Base-by-base conservation (phyloP, 768 basidiomycete species). In the Suillus sp. region DNA sequence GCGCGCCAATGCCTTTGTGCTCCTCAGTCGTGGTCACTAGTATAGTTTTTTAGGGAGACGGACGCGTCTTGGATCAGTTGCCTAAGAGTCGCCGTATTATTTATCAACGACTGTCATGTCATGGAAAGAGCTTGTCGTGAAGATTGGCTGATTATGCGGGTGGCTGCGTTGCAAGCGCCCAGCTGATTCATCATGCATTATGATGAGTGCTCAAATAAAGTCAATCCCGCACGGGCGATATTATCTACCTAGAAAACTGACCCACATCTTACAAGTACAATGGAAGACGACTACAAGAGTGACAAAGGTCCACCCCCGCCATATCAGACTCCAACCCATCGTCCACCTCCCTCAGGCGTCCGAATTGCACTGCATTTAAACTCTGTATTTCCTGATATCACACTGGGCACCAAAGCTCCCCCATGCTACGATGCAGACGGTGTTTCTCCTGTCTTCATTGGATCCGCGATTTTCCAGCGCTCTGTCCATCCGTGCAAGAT, bases 401-500 rank as follows among this genome's bases (percentile, higher is more conserved):
- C 75, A 2, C 75, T n/a, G n/a, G n/a, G 82, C 62, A 73, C 81
- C 40, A 86, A 85, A 22, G 75, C 64, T 1, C 83, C 90, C 0
- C 81, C 85, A 1, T 84, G 82, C 68, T 68, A 74, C 42, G 91
- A 94, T 69, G 72, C 78, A 1, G 85, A 89, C 68, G 84, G 85
- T 1, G 64, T 67, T 30, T 81, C 83, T 2, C 87, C 88, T 6
- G 71, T 93, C 64, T 95, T 81, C 76, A 67, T 95, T 37, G 92
- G 91, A 16, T 90, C 89, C 5, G 92, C 91, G 13, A 76, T 93
- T 53, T 79, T 92, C 70, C 79, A 61, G 10, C 77, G 79, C 64
- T 85, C 87, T 0, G 89, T 93, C 3, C 92, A 94, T 64, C 92
- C 92, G 4, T 93, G 92, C 83, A 95, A 94, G 79, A 84, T 93